phyloP scores from a whole-genome alignment of 306 rosid species.

The Oxytropis ochrocephala region DNA sequence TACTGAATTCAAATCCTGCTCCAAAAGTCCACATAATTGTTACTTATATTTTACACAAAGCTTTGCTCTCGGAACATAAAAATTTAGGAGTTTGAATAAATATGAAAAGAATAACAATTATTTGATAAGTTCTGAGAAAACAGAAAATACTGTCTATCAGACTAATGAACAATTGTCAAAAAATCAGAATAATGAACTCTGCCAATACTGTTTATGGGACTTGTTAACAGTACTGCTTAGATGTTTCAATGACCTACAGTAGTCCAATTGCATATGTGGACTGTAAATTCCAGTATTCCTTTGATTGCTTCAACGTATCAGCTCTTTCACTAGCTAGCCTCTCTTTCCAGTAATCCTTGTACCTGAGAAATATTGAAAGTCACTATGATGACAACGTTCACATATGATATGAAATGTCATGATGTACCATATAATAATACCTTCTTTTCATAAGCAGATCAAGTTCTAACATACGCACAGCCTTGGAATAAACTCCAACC shows the following conservation, averaged over 20 bases:
- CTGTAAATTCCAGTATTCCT: slow-evolving; percentile 65
- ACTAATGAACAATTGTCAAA: neutral
- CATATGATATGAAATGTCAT: neutral
- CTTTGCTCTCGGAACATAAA: neutral
- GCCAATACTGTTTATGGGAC: neutral
- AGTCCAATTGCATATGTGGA: slow-evolving; percentile 46
- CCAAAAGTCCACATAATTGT: too few species aligned
- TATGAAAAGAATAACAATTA: slow-evolving; percentile 1
- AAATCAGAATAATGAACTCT: neutral
- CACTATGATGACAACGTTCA: slow-evolving; percentile 2
- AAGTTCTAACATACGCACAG: slow-evolving; percentile 69
- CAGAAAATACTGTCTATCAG: neutral
- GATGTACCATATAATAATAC: slow-evolving; percentile 26
- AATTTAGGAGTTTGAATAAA: neutral
- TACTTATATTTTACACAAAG: too few species aligned
- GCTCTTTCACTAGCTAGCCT: slow-evolving; percentile 49
- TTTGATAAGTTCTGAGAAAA: neutral
- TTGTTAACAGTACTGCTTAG: neutral
- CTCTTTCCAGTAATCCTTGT: slow-evolving; percentile 63
- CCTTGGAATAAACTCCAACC: slow-evolving; percentile 59
- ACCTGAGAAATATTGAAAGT: slow-evolving; percentile 39
- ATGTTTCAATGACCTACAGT: slow-evolving; percentile 4
- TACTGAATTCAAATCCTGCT: too few species aligned
- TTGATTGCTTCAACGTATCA: slow-evolving; percentile 52
- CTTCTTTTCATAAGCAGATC: slow-evolving; percentile 71